phyloP scores from a whole-genome alignment of 2,329 filamentous ascomycete species.

The Blastomyces parvus region DNA sequence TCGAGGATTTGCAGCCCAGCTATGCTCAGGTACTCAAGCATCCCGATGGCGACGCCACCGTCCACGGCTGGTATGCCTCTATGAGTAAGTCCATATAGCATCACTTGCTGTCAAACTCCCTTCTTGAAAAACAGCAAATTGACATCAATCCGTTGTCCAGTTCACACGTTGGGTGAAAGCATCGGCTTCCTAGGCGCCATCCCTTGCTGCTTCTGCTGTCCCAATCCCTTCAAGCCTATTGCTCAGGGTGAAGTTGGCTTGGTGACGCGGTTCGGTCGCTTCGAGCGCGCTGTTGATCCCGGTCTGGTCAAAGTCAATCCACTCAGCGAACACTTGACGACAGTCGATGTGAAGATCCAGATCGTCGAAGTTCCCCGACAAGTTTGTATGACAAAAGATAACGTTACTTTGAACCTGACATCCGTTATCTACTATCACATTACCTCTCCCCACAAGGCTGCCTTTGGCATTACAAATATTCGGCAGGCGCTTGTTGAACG shows the following conservation, averaged over 20 bases:
- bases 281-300: slow-evolving; percentile 91
- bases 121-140: slow-evolving; percentile 1
- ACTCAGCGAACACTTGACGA: slow-evolving; percentile 76
- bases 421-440: slow-evolving; percentile 99
- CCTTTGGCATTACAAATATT: slow-evolving; percentile 91
- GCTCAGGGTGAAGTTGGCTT: slow-evolving; percentile 89
- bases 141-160: slow-evolving; percentile 22
- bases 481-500: slow-evolving; percentile 94
- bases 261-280: slow-evolving; percentile 86
- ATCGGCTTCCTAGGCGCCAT: slow-evolving; percentile 76
- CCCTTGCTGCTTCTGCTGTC: slow-evolving; percentile 83
- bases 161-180: slow-evolving; percentile 62
- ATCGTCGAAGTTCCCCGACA: slow-evolving; percentile 93
- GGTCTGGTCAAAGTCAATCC: slow-evolving; percentile 97
- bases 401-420: slow-evolving; percentile 85
- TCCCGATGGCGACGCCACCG: slow-evolving; percentile 55
- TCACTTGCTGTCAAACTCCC: not conserved
- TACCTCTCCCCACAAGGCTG: slow-evolving; percentile 86
- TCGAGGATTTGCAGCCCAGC: slow-evolving; percentile 74
- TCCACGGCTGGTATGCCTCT: slow-evolving; percentile 78
- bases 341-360: slow-evolving; percentile 98
- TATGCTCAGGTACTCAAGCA: slow-evolving; percentile 58
- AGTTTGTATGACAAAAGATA: slow-evolving; percentile 99
- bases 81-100: slow-evolving; percentile 57
- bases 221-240: slow-evolving; percentile 92